Conservation (phyloP, 73 alveolate species). For the Uronychia binucleata region DNA sequence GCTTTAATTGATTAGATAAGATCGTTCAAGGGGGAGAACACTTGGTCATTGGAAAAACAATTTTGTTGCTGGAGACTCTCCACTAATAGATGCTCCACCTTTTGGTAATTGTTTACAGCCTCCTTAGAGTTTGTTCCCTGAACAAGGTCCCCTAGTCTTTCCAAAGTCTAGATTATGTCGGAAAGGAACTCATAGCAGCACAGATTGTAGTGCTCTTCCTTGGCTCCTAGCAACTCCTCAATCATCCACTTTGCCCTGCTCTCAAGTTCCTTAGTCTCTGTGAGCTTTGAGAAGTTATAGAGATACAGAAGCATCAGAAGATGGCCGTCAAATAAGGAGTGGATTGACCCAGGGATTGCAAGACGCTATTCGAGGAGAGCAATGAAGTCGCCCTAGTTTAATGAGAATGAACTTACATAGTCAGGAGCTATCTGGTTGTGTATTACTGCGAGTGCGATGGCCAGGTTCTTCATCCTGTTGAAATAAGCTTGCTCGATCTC, state of each 20-base stretch:
- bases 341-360: not conserved
- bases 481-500: constrained; percentile 24
- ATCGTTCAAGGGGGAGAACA: not conserved
- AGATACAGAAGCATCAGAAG: not conserved
- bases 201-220: not conserved
- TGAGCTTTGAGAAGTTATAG: not conserved
- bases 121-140: not conserved
- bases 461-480: constrained; percentile 25
- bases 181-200: not conserved
- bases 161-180: not conserved
- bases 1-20: not conserved
- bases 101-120: not conserved
- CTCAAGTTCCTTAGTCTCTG: not conserved
- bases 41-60: not conserved
- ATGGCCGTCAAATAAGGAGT: not conserved
- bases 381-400: not conserved
- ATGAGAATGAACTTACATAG: not conserved
- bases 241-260: not conserved
- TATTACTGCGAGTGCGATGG: constrained; percentile 24
- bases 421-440: not conserved
- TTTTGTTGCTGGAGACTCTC: not conserved
- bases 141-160: not conserved
- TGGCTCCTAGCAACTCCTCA: not conserved
- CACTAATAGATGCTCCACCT: not conserved
- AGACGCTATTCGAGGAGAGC: not conserved